These are phyloP conservation scores for Beauveria sp. DNA, from an alignment of 2,329 filamentous ascomycete genomes.

Conservation along the genomic window DNA sequence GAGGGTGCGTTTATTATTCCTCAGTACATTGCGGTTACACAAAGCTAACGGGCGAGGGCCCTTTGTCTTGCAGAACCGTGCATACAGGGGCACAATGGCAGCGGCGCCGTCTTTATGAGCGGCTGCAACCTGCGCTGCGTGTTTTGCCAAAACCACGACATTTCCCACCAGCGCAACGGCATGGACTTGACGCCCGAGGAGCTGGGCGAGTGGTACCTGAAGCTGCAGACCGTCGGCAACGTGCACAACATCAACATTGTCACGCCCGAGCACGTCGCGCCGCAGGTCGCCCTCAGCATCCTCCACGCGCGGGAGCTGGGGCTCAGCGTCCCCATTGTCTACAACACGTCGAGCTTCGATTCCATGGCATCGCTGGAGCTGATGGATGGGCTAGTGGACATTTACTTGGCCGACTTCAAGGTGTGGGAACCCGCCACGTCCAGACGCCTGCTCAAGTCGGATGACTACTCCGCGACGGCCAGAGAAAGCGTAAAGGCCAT, in stretches of 20 bases:
- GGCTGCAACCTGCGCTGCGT: conserved; percentile 68
- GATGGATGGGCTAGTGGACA: conserved; percentile 73
- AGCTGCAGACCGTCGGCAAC: conserved; percentile 68
- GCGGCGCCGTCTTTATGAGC: conserved; percentile 73
- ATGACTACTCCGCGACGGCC: conserved; percentile 65
- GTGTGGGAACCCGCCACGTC: conserved; percentile 63
- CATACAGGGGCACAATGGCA: conserved; percentile 74
- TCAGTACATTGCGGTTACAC: neutral
- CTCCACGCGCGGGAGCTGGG: conserved; percentile 64
- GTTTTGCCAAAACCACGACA: conserved; percentile 77
- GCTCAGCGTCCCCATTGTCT: conserved; percentile 65
- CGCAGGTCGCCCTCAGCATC: conserved; percentile 71
- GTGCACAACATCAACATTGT: conserved; percentile 90
- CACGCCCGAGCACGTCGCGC: conserved; percentile 80
- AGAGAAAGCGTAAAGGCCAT: conserved; percentile 72
- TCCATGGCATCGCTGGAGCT: conserved; percentile 63
- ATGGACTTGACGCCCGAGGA: conserved; percentile 73
- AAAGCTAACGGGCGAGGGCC: neutral
- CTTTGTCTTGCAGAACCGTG: conserved; percentile 54
- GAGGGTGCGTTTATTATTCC: conserved; percentile 40
- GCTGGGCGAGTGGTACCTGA: conserved; percentile 74
- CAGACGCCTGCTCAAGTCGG: conserved; percentile 66
- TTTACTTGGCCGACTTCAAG: conserved; percentile 86
- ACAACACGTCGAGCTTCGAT: conserved; percentile 80
- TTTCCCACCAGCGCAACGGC: conserved; percentile 72